phyloP scores from a whole-genome alignment of 768 basidiomycete genomes.

The Hortiboletus flavorubellus region DNA sequence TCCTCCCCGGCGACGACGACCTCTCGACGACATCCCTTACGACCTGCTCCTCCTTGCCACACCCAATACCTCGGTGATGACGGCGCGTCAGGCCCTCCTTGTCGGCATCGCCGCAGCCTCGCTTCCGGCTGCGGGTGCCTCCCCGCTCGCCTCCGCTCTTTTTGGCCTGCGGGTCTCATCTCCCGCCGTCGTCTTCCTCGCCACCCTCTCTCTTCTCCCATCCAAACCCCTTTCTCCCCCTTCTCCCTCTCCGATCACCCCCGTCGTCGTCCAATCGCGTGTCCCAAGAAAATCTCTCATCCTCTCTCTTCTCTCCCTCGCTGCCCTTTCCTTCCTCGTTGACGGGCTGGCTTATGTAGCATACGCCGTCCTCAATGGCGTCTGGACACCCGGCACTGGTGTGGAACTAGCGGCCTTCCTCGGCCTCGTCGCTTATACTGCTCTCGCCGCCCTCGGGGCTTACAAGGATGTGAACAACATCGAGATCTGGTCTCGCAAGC shows the following conservation, averaged over 20 bases:
- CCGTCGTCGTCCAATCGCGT: constrained; percentile 69
- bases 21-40: constrained; percentile 6
- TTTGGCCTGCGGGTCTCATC: constrained; percentile 63
- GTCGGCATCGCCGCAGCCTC: constrained; percentile 19
- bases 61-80: constrained; percentile 15
- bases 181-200: constrained; percentile 60
- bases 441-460: constrained; percentile 70
- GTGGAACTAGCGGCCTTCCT: constrained; percentile 65
- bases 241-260: constrained; percentile 61
- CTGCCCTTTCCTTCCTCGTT: constrained; percentile 68
- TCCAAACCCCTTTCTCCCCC: constrained; percentile 43
- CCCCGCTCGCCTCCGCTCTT: constrained; percentile 36
- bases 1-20: constrained; percentile 23
- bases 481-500: constrained; percentile 60
- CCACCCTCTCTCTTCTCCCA: constrained; percentile 57
- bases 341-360: constrained; percentile 75
- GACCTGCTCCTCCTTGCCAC: neutral
- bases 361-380: constrained; percentile 58
- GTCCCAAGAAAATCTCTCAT: constrained; percentile 77
- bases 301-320: constrained; percentile 63
- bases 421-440: constrained; percentile 67
- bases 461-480: constrained; percentile 77
- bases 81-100: constrained; percentile 26
- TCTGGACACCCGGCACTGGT: constrained; percentile 63
- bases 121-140: constrained; percentile 23